These are phyloP conservation scores for Pyronema domesticum DNA, from an alignment of 495 filamentous ascomycete genomes.

Conservation along the genomic window DNA sequence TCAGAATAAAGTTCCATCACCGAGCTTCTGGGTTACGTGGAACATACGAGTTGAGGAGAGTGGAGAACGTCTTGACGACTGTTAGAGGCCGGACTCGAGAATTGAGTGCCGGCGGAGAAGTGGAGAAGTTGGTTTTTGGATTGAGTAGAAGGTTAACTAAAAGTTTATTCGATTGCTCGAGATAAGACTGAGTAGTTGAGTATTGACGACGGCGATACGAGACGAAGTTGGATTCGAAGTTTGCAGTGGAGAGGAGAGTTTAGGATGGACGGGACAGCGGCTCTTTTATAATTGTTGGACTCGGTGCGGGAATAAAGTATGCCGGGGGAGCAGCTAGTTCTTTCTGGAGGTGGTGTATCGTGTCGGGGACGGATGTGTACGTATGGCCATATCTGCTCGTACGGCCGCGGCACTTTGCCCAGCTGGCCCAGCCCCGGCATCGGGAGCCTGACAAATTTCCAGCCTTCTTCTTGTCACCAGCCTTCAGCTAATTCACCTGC, in stretches of 20 bases:
- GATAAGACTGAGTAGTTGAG: constrained; percentile 6
- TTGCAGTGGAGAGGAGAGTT: no score
- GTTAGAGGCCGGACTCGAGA: constrained; percentile 35
- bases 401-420: no score
- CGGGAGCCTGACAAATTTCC: no score
- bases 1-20: not conserved
- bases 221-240: not conserved
- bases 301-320: not conserved
- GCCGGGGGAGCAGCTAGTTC: not conserved
- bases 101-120: constrained; percentile 33
- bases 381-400: no score
- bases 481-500: no score
- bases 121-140: constrained; percentile 7
- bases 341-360: not conserved
- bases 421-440: no score
- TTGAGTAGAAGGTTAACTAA: constrained; percentile 1
- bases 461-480: no score
- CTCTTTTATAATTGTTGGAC: not conserved
- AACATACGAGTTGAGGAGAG: constrained; percentile 71
- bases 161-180: not conserved
- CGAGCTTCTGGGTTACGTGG: constrained; percentile 1
- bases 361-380: no score
- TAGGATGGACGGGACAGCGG: not conserved
- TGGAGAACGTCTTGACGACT: constrained; percentile 76
- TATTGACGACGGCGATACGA: not conserved